Base-by-base conservation (phyloP, 371 early-diverging fungal genomes). In the Mortierella sp. region DNA sequence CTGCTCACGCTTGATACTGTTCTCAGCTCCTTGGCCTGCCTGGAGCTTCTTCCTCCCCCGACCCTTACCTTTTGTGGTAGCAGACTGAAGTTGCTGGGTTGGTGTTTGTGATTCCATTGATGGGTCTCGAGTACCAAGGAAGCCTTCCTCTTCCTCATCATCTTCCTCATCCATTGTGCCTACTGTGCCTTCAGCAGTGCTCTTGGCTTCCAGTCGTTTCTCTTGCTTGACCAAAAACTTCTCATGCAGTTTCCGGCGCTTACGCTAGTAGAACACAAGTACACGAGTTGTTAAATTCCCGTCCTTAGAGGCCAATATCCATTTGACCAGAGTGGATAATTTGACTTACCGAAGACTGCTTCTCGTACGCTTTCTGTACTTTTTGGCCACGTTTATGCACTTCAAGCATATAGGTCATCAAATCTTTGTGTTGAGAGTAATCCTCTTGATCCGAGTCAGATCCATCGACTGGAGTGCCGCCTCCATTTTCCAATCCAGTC, bases 181-280 rank as follows among this genome's bases (percentile, higher is more conserved):
- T 5, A 22, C 32, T 10, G 71, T 26, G 14, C 39, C 61, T 28
- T 54, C 64, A 1, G 39, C 24, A 37, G 68, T 26, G 14, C 28
- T 49, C 40, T 54, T 67, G 6, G 68, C 52, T 28, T 64, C 74
- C 64, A 74, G 22, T 0, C 74, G 70, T 64, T 61, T 73, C 52
- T 68, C 74, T 49, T 79, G 79, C 51, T 74, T 74, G 4, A 45
- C 72, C 64, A 79, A 37, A 51, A 70, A 73, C 65, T 70, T 74
- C 63, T 79, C 79, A 40, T 79, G 79, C 14, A 79, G 39, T 63
- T 79, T 79, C 68, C 79, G 70, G 35, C 79, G 74, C 43, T 79
- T 79, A n/a, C 71, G 79, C 79, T 79, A 67, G 9, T 5, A 47
- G 20, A 20, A 18, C 14, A 20, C 14, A 18, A 20, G 16, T 5